Evolutionary conservation across 441 rosid species (phyloP).

Genomic region (Manihot esculenta): DNA sequence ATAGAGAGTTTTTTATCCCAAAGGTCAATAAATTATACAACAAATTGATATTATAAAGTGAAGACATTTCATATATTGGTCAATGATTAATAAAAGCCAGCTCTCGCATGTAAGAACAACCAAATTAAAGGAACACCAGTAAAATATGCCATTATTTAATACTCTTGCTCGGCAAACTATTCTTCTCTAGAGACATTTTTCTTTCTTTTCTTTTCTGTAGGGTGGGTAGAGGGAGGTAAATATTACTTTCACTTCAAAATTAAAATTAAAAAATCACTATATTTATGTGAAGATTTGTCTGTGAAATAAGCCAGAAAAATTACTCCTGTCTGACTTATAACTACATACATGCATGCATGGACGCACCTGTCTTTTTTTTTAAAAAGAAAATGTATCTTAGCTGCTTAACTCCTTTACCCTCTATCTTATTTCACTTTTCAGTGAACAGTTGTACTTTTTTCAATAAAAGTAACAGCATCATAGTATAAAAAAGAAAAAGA

Average conservation of each 20-base stretch:
- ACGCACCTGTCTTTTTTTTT: too few species aligned
- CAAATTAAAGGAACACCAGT: too few species aligned
- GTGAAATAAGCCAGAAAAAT: neutral
- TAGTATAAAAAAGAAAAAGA: neutral
- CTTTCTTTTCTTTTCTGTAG: too few species aligned
- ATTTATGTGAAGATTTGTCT: neutral
- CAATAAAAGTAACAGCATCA: neutral
- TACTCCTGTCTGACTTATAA: neutral
- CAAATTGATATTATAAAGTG: neutral
- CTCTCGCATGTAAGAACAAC: neutral
- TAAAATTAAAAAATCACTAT: neutral
- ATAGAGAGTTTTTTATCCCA: neutral
- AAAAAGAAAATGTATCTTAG: too few species aligned
- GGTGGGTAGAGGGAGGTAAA: neutral
- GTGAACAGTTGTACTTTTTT: neutral
- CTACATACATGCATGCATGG: neutral
- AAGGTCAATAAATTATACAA: neutral
- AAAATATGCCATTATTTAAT: neutral
- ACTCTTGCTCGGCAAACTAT: neutral
- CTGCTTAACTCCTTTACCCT: neutral
- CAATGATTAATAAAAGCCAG: neutral
- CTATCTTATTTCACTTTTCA: neutral
- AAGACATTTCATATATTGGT: neutral
- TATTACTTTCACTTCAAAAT: slow-evolving; percentile 2
- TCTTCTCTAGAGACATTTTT: neutral